phyloP scores from a whole-genome alignment of 2,329 filamentous ascomycete genomes.

The Fusarium temperatum region DNA sequence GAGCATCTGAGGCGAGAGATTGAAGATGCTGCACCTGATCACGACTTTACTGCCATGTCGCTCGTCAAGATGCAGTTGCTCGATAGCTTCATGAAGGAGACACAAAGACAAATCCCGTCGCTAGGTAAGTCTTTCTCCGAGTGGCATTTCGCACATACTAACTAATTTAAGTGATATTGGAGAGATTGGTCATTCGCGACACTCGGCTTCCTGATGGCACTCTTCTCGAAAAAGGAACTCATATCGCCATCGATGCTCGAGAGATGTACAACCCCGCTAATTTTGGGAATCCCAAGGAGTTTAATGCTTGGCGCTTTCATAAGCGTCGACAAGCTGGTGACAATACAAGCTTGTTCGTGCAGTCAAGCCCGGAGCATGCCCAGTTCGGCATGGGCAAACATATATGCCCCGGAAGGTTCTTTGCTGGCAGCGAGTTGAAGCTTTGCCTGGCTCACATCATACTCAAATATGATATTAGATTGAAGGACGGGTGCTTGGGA shows the following conservation, averaged over 20 bases:
- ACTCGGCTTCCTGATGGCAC: not conserved
- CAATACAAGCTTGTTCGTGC: not conserved
- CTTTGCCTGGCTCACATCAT: not conserved
- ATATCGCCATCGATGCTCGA: not conserved
- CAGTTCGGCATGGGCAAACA: not conserved
- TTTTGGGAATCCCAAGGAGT: not conserved
- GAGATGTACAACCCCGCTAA: not conserved
- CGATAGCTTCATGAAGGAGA: not conserved
- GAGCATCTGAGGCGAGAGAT: not conserved
- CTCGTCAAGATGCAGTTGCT: not conserved
- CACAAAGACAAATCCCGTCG: not conserved
- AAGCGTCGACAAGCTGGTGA: not conserved
- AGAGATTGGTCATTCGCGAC: not conserved
- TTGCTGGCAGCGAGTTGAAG: not conserved
- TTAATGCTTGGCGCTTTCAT: not conserved
- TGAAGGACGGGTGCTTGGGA: not conserved
- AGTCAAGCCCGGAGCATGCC: not conserved
- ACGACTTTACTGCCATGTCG: not conserved
- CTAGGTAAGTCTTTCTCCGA: fast-evolving
- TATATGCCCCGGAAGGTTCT: not conserved
- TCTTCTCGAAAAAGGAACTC: not conserved
- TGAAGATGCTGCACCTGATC: not conserved
- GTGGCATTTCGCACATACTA: fast-evolving
- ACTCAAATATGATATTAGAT: not conserved
- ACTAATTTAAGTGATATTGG: not conserved